Base-by-base conservation (phyloP, 331 rosid genomes). In the Pyracantha coccinea region DNA sequence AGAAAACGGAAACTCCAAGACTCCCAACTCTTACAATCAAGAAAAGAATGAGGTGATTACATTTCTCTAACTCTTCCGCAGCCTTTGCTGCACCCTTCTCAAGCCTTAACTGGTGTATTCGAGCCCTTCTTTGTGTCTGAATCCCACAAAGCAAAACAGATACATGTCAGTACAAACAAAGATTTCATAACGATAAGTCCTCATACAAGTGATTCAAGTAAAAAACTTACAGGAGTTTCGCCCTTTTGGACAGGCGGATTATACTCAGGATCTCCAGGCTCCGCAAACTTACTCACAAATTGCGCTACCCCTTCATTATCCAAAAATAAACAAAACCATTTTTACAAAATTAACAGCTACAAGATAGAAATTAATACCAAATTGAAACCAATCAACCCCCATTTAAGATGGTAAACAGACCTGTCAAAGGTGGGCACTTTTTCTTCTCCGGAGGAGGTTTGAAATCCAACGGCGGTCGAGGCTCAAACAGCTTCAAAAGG, bases 391-490 rank as follows among this genome's bases (percentile, higher is more conserved):
- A 11, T 17, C 33, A 79, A 29, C 4, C 29, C 29, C 29, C 29
- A 28, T 28, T 2, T 28, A 27, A 63, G 7, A 2, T 9, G 23
- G 20, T 41, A 9, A 13, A 75, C n/a, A 75, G 28, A 93, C 98
- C 99, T 74, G 92, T 83, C 78, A 94, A 69, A 2, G 97, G 96
- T 0, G 96, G 97, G 79, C 99, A 92, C 81, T 92, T 94, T 71
- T n/a, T n/a, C n/a, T n/a, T n/a, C n/a, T n/a, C n/a, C n/a, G 97
- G 99, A 57, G 99, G 99, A 13, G 99, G 97, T 69, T 95, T 95
- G 74, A 78, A 95, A 66, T 95, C 97, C 83, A 95, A 74, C 1
- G 99, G 99, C 13, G 92, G 97, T 68, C 97, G 79, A 19, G 98
- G 97, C 84, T 94, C 97, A 66, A 94, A 94, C n/a, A 94, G 92